Evolutionary conservation across 306 rosid genomes (phyloP).

Genomic region (Fagus sylvatica): DNA sequence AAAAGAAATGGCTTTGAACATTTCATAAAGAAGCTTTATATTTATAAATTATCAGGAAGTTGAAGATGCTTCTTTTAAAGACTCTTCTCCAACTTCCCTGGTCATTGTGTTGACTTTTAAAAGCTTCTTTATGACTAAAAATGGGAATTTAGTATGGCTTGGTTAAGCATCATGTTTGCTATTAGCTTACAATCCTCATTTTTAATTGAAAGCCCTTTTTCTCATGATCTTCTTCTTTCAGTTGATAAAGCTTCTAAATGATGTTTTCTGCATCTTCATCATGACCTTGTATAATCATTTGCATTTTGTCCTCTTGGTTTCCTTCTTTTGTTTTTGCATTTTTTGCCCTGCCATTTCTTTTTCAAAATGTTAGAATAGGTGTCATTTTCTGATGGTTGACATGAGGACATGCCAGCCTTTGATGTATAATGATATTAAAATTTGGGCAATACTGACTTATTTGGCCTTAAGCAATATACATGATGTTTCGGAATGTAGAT

Average conservation of each 20-base stretch:
- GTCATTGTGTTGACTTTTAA: no score
- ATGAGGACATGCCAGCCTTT: not conserved
- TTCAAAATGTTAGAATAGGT: not conserved
- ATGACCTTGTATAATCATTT: not conserved
- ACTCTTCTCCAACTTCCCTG: no score
- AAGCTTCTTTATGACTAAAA: not conserved
- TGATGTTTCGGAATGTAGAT: no score
- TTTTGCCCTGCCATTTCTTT: not conserved
- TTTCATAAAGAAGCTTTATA: no score
- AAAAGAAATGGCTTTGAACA: no score
- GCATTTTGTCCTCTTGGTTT: not conserved
- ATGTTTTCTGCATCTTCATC: not conserved
- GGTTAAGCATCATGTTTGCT: not conserved
- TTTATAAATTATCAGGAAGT: no score
- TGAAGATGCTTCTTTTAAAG: no score
- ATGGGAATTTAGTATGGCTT: not conserved
- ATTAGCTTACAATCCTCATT: not conserved
- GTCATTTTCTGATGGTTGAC: not conserved
- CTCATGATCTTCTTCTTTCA: not conserved
- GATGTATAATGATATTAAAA: not conserved
- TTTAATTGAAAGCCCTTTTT: not conserved
- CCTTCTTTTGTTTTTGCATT: not conserved
- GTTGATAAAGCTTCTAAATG: not conserved
- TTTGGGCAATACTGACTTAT: not conserved
- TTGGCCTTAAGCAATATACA: not conserved